Base-by-base conservation (phyloP, 352 stramenopile species). In the Phytopythium helicoides region DNA sequence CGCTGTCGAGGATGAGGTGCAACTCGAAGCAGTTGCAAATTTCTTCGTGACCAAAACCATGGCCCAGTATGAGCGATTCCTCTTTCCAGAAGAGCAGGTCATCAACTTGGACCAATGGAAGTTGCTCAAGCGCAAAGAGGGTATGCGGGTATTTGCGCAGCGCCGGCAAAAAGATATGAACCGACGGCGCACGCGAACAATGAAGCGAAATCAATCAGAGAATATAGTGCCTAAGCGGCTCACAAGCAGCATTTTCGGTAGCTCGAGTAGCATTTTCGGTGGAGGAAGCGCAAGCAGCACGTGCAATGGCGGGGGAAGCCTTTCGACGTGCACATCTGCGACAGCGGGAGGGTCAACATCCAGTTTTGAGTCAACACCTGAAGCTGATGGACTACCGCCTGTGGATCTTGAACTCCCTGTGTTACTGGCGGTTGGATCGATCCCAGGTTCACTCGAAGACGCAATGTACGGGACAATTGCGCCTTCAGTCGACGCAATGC, bases 361-460 rank as follows among this genome's bases (percentile, higher is more conserved):
- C n/a, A 61, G 58, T 3, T 54, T 65, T n/a, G 35, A 56, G 52
- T 48, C 33, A 10, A 51, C 49, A 14, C 9, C 54, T 1, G 25
- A 58, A 1, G 9, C 38, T 18, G 52, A 47, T 5, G 51, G 50
- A 0, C 56, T 71, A 15, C 36, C 75, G 10, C 71, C 66, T 5
- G 49, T 70, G 14, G 51, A 51, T 7, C 47, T 56, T 1, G 68
- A 81, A 25, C 38, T 81, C 14, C 71, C 68, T 2, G 56, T 77
- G 22, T 50, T 81, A 18, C 61, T 81, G 40, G 62, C 80, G 22
- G 59, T 67, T 6, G 80, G 80, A 16, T 78, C 68, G 9, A 49
- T 90, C 0, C 56, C 66, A 10, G 80, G 80, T 6, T 71, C 66
- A 18, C 34, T 90, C 0, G 67, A 88, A 19, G 80, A 90, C 38